A percentile compares a stretch with the other conserved stretches of the same genome.
phyloP scores from a whole-genome alignment of 73 alveolate genomes.

The Tetrahymena thermophila region DNA sequence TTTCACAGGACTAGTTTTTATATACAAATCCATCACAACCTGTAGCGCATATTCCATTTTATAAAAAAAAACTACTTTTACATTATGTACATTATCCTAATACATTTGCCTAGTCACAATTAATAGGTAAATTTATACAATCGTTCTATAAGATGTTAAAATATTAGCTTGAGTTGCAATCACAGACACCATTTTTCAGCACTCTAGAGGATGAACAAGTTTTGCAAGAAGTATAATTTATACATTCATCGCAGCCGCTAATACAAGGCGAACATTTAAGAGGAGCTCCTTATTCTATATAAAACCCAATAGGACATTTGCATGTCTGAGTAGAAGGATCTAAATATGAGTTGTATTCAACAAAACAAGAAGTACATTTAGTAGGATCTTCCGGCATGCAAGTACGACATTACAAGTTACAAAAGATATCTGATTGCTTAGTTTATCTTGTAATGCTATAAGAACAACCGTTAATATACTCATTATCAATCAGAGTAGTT shows the following conservation, averaged over 20 bases:
- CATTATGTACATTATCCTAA: not conserved
- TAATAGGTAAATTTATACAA: not conserved
- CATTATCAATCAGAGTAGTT: not conserved
- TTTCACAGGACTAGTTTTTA: not conserved
- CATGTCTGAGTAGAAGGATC: not conserved
- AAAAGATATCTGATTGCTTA: not conserved
- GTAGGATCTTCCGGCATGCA: not conserved
- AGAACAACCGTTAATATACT: not conserved
- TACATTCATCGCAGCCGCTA: not conserved
- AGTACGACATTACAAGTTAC: not conserved
- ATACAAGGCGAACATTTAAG: not conserved
- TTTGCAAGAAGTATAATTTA: not conserved
- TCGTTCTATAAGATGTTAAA: not conserved
- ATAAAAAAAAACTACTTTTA: not conserved
- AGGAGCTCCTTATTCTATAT: not conserved
- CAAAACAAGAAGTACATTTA: not conserved
- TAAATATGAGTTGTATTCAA: not conserved
- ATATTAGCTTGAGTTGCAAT: not conserved
- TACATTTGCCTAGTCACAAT: not conserved
- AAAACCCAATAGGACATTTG: not conserved
- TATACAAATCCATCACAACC: not conserved
- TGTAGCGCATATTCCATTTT: not conserved
- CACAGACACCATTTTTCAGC: not conserved
- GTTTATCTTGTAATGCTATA: not conserved
- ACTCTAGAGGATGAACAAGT: not conserved